A percentile compares a stretch with the other conserved stretches of the same genome.
phyloP scores from a whole-genome alignment of 2,329 filamentous ascomycete genomes.

The Colletotrichum ledebouriae region DNA sequence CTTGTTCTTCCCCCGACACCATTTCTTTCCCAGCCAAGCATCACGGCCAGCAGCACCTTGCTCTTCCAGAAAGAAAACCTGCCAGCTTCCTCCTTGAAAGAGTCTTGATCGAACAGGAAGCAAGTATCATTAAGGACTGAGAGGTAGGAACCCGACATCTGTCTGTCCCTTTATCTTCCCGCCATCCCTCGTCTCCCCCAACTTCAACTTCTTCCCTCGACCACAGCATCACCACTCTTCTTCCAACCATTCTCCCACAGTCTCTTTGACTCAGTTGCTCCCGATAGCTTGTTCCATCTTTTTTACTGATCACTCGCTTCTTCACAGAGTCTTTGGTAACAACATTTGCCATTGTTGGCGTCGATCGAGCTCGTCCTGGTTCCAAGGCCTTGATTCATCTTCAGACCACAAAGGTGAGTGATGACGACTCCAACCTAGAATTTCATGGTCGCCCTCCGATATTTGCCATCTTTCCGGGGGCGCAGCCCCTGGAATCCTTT shows the following conservation, averaged over 20 bases:
- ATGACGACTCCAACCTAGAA: neutral
- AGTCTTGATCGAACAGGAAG: slow-evolving; percentile 19
- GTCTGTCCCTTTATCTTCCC: slow-evolving; percentile 47
- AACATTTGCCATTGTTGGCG: slow-evolving; percentile 57
- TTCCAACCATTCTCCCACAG: slow-evolving; percentile 48
- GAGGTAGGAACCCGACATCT: slow-evolving; percentile 34
- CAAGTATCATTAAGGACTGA: slow-evolving; percentile 17
- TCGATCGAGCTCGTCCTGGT: slow-evolving; percentile 36
- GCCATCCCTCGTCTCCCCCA: slow-evolving; percentile 47
- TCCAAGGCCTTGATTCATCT: slow-evolving; percentile 46
- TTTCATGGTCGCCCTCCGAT: neutral
- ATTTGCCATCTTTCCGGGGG: too few relatives aligned
- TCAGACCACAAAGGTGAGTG: slow-evolving; percentile 38
- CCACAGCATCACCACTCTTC: slow-evolving; percentile 61
- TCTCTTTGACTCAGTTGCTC: slow-evolving; percentile 65
- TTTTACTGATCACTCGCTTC: slow-evolving; percentile 69
- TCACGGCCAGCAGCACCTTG: neutral
- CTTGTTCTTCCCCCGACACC: slow-evolving; percentile 20
- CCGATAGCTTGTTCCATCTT: slow-evolving; percentile 70
- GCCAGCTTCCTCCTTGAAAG: slow-evolving; percentile 8
- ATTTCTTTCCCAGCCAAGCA: slow-evolving; percentile 22
- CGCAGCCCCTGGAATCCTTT: too few relatives aligned
- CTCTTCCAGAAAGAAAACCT: slow-evolving; percentile 7
- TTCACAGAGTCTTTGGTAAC: slow-evolving; percentile 66
- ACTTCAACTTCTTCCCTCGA: slow-evolving; percentile 26